Base-by-base conservation (phyloP, 805 yeast genomes). In the Dipodascus albidus region DNA sequence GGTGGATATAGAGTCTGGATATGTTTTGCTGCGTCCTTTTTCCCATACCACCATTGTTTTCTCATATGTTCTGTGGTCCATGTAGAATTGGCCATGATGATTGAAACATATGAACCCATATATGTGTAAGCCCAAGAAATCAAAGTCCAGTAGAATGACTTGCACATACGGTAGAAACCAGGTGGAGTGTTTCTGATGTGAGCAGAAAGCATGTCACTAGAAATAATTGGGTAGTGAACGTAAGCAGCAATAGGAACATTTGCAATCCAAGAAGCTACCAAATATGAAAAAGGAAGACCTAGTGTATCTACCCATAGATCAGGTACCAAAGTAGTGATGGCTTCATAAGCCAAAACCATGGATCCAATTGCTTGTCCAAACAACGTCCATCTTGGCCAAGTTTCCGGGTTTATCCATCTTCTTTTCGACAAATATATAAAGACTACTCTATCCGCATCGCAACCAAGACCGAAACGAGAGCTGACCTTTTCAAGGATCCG, bases 241-340 rank as follows among this genome's bases (percentile, higher is more conserved):
- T 93, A 93, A 0, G 96, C 80, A 22, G 85, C 70, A 23, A 93
- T 77, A 0, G 99, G 99, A 24, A 88, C 71, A 56, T 76, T 75
- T 38, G 86, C 73, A 49, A 80, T 68, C 58, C 71, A 64, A 21
- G 75, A 66, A 0, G 86, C 80, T 21, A 84, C 63, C 1, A 87
- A 86, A 66, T 89, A 91, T 22, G 84, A 71, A 54, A 91, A 93
- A 2, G 99, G 97, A 52, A 86, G 81, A 0, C 99, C 99, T 78
- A 88, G 83, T 1, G 99, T 90, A 64, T 93, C 99, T 35, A 93
- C 75, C 80, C 89, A 88, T n/a, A 88, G 74, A 65, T 93, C 98
- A 0, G 98, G 97, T 48, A 69, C 69, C 44, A 87, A 74, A 59
- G 75, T 76, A 54, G 70, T 68, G 55, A 89, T 67, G 0, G 96